Conservation (phyloP, 73 alveolate species). For the Stentor roeselii region DNA sequence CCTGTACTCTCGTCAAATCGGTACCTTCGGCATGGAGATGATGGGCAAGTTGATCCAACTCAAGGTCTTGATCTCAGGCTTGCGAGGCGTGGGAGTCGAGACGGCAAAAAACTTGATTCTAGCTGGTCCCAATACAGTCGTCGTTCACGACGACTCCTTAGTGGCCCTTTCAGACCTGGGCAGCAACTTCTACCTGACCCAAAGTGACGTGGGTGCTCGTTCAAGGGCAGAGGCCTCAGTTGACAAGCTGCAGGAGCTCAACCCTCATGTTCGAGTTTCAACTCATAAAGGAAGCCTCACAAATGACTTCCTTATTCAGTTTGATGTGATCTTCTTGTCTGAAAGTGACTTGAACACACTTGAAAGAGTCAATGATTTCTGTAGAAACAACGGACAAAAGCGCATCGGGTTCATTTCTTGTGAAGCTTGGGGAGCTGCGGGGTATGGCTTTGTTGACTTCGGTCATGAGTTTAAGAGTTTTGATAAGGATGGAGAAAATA, state of each 20-base stretch:
- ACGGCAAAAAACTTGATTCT: slow-evolving; percentile 37
- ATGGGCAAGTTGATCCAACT: slow-evolving; percentile 13
- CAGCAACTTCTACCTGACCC: slow-evolving; percentile 38
- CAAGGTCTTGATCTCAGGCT: slow-evolving; percentile 32
- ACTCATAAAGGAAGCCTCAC: slow-evolving; percentile 18
- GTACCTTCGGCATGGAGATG: slow-evolving; percentile 36
- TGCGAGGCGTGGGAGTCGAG: slow-evolving; percentile 45
- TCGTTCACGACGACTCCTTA: slow-evolving; percentile 31
- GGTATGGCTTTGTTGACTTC: slow-evolving; percentile 29
- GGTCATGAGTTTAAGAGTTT: slow-evolving; percentile 19
- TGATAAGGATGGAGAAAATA: slow-evolving; percentile 27
- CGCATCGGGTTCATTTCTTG: slow-evolving; percentile 24
- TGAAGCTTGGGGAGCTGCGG: slow-evolving; percentile 26
- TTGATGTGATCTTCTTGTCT: not conserved
- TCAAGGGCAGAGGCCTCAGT: slow-evolving; percentile 39
- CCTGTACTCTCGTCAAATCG: slow-evolving; percentile 29
- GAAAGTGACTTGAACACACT: slow-evolving; percentile 15
- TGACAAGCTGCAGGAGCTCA: slow-evolving; percentile 35
- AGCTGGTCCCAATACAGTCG: slow-evolving; percentile 39
- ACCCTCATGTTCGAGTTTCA: slow-evolving; percentile 34
- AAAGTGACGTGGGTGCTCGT: slow-evolving; percentile 32
- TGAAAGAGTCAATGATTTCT: slow-evolving; percentile 5
- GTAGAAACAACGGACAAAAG: slow-evolving; percentile 28
- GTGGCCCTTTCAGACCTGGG: slow-evolving; percentile 34
- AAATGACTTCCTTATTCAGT: slow-evolving; percentile 4